Percentiles rank a stretch among this genome's conserved stretches.
Conservation (phyloP, 352 stramenopile species). For the Globisporangium apiculatum region DNA sequence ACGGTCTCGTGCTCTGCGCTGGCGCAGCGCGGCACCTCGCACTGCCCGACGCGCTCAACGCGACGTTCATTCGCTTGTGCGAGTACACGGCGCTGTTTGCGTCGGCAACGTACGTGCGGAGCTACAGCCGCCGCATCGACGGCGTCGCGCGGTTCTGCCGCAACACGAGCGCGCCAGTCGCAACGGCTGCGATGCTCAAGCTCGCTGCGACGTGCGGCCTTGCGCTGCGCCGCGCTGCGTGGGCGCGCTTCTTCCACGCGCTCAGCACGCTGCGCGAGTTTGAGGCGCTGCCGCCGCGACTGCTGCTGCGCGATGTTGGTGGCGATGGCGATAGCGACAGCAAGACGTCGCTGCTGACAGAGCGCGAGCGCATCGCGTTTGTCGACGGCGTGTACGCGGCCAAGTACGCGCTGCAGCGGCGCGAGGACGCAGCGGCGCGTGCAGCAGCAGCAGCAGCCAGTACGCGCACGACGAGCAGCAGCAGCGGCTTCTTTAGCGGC, state of each 20-base stretch:
- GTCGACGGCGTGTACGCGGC: constrained; percentile 49
- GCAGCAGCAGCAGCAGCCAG: constrained; percentile 24
- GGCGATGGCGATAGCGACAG: neutral
- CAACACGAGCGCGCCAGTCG: constrained; percentile 63
- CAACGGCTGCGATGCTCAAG: constrained; percentile 64
- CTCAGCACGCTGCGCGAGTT: constrained; percentile 59
- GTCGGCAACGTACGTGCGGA: constrained; percentile 48
- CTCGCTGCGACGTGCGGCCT: constrained; percentile 51
- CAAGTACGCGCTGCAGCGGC: constrained; percentile 43
- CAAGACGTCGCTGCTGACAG: constrained; percentile 17
- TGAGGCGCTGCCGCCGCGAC: constrained; percentile 37
- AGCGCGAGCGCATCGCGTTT: constrained; percentile 45
- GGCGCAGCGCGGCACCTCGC: constrained; percentile 45
- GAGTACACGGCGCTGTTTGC: constrained; percentile 57
- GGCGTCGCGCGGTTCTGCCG: constrained; percentile 51
- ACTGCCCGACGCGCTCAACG: constrained; percentile 51
- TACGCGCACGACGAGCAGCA: constrained; percentile 11
- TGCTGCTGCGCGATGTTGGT: constrained; percentile 17
- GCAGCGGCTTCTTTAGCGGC: constrained; percentile 56
- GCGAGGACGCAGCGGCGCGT: constrained; percentile 17
- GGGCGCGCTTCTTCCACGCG: constrained; percentile 60
- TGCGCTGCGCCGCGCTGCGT: constrained; percentile 41
- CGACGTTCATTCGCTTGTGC: constrained; percentile 48
- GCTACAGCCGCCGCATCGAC: constrained; percentile 54
- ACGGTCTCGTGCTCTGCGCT: constrained; percentile 65